Percentiles rank a stretch among this genome's conserved stretches.
Conservation (phyloP, 768 basidiomycete genomes). For the Podaxis sp. region DNA sequence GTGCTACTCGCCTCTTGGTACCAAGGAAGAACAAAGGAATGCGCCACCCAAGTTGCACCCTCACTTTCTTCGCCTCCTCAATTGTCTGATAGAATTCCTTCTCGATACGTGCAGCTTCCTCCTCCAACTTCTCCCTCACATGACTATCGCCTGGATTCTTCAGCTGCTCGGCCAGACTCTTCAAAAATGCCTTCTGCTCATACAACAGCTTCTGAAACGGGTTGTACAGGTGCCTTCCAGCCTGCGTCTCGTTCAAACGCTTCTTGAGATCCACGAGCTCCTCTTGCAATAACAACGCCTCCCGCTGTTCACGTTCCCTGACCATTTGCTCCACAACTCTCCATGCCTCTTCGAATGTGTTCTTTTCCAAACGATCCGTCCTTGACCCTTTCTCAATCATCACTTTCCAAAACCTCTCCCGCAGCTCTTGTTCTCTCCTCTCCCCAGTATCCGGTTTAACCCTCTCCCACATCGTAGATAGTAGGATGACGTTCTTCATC, state of each 20-base stretch:
- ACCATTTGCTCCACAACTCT: constrained; percentile 12
- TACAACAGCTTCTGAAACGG: constrained; percentile 1
- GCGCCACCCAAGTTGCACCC: constrained; percentile 1
- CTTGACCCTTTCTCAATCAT: constrained; percentile 36
- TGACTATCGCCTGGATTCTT: neutral
- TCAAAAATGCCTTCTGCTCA: neutral
- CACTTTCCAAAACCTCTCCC: constrained; percentile 35
- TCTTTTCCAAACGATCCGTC: constrained; percentile 27
- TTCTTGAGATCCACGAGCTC: constrained; percentile 9
- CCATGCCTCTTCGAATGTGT: constrained; percentile 27
- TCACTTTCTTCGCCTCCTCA: constrained; percentile 6
- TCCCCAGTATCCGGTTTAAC: constrained; percentile 26
- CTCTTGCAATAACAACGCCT: constrained; percentile 2
- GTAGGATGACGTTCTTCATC: constrained; percentile 40
- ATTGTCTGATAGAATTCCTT: neutral
- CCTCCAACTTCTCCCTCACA: neutral
- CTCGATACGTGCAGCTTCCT: neutral
- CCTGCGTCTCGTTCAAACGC: constrained; percentile 8
- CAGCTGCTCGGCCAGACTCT: neutral
- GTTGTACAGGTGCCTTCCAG: constrained; percentile 4
- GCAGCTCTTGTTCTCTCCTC: constrained; percentile 33
- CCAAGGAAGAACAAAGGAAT: constrained; percentile 1
- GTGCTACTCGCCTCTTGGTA: neutral
- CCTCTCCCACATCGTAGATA: constrained; percentile 47
- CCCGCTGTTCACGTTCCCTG: neutral